Base-by-base conservation (phyloP, 148 eudicot species). In the Suaeda aralocaspica region DNA sequence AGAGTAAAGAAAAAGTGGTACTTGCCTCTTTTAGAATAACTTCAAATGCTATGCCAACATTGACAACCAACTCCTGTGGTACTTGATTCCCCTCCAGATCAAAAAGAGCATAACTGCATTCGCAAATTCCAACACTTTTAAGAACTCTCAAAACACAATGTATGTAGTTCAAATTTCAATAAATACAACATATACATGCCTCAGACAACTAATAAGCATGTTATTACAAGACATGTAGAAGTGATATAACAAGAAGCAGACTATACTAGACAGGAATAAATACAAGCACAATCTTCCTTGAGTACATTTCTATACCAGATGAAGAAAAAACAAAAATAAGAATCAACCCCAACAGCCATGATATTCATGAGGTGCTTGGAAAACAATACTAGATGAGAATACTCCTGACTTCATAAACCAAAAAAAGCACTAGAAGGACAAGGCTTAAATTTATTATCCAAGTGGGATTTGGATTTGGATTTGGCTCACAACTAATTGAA, bases 71-170 rank as follows among this genome's bases (percentile, higher is more conserved):
- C 55, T 86, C 99, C 64, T 80, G 87, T 21, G 96, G 85, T 70
- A 95, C 97, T 84, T 95, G 88, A 71, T 86, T 95, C 36, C 99
- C 99, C 34, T 91, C 99, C 88, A 85, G 77, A 78, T 95, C 97
- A 79, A 77, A 95, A 50, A 95, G 92, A 67, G 96, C 99, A 79
- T 95, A 95, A 74, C 99, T 95, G 90, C 78, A 76, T 73, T 30
- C 31, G 55, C 48, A 44, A 49, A 65, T 50, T n/a, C 30, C 75
- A 59, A 19, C 9, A 49, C 25, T 29, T 19, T 68, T 36, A n/a
- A 48, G 36, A 61, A 50, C 13, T 28, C 25, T 13, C 19, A 41
- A 28, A 56, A 9, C 5, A n/a, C 21, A 28, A 19, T 31, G 34
- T 10, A 13, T 7, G 36, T 7, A 58, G 24, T 39, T 45, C 25